Base-by-base conservation (phyloP, 2,329 filamentous ascomycete species). In the Leptographium flavum region DNA sequence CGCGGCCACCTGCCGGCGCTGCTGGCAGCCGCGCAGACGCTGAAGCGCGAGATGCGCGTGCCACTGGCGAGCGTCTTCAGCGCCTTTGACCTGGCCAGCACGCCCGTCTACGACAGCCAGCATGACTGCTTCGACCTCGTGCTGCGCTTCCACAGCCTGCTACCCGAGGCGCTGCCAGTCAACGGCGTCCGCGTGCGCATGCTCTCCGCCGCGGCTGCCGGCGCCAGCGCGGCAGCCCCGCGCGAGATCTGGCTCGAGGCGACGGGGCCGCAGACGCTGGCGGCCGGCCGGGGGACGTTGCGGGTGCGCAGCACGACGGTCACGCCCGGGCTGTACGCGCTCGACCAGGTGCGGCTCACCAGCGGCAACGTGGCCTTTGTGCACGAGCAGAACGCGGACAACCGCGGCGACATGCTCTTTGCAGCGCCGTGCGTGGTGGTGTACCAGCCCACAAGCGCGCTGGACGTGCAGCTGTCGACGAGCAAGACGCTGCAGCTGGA, bases 401-500 rank as follows among this genome's bases (percentile, higher is more conserved):
- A 17, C 10, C 6, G 33, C 43, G 58, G 63, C 5, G 4, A 68
- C 66, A 30, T n/a, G 1, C 68, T 82, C 6, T 67, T 84, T 46
- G 72, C 64, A 36, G 68, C 72, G 15, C 70, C 81, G 0, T 73
- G 75, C 7, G 69, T 93, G 1, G 71, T 78, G n/a, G 70, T 90
- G 25, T 94, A 85, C 57, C 83, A 87, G 28, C 74, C 78, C 15
- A 61, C 72, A 1, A 69, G 78, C 39, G 74, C 83, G 0, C 74
- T 95, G 4, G 75, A 86, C 48, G 74, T 83, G 3, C 73, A 71
- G 41, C 65, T 93, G 8, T 69, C 67, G 36, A 70, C 83, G 0
- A 78, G 83, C 0, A 81, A 74, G 49, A 68, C 79, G 38, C 81
- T 93, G 22, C 79, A 90, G 50, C 74, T 98, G 5, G 85, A 93